These are phyloP conservation scores for Emydomyces testavorans DNA, from an alignment of 2,329 filamentous ascomycete species.

Conservation along the genomic window DNA sequence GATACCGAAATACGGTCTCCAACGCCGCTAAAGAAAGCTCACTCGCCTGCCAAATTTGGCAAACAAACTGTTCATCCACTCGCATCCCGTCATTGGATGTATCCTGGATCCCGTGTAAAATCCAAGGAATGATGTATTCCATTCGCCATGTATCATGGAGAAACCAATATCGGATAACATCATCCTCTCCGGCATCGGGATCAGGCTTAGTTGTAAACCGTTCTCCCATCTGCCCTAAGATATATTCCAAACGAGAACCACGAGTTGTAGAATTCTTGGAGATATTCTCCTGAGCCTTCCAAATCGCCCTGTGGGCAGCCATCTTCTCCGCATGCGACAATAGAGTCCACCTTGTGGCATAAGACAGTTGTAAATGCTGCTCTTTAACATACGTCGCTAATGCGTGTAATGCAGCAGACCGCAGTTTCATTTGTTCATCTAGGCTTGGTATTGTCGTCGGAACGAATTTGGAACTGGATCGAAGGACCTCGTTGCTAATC, in stretches of 20 bases:
- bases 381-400: slow-evolving; percentile 60
- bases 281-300: slow-evolving; percentile 66
- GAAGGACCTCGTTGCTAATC: slow-evolving; percentile 71
- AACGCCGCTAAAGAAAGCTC: slow-evolving; percentile 58
- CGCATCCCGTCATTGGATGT: slow-evolving; percentile 52
- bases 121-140: slow-evolving; percentile 66
- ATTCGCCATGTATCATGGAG: slow-evolving; percentile 61
- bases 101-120: slow-evolving; percentile 63
- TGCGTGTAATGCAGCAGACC: slow-evolving; percentile 61
- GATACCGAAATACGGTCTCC: slow-evolving; percentile 56
- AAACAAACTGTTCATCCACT: slow-evolving; percentile 36
- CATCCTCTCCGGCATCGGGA: slow-evolving; percentile 56
- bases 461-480: slow-evolving; percentile 63
- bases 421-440: slow-evolving; percentile 65
- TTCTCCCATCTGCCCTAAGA: slow-evolving; percentile 65
- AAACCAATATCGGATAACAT: slow-evolving; percentile 78
- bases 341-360: slow-evolving; percentile 62
- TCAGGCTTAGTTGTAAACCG: slow-evolving; percentile 60
- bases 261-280: slow-evolving; percentile 49
- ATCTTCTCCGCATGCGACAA: slow-evolving; percentile 88
- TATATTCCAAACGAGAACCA: slow-evolving; percentile 59
- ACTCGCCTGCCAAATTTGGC: slow-evolving; percentile 55
- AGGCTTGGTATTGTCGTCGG: slow-evolving; percentile 61
- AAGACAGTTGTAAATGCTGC: slow-evolving; percentile 52
- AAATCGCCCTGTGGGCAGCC: slow-evolving; percentile 64